A percentile compares a stretch with the other conserved stretches of the same genome.
Evolutionary conservation across 106 monocot genomes (phyloP).

Genomic region (Triglochin maritima): DNA sequence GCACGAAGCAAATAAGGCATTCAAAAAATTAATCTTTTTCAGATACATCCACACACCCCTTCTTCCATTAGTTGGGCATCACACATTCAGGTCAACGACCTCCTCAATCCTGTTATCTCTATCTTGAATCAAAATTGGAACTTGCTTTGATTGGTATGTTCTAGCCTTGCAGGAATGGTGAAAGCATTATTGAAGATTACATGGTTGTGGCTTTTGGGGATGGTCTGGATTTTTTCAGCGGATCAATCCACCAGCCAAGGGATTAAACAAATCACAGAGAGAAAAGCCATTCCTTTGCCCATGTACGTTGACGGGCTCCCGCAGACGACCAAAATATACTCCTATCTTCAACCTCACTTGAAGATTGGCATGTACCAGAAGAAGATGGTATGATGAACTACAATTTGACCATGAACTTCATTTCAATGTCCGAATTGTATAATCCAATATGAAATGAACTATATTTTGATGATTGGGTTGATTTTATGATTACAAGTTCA

Average conservation of each 20-base stretch:
- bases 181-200: background rate
- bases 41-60: no score
- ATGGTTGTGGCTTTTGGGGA: no score
- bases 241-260: no score
- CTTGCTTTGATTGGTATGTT: background rate
- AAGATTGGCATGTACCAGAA: constrained; percentile 15
- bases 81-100: no score
- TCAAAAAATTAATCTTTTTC: no score
- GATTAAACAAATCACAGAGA: background rate
- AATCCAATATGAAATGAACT: background rate
- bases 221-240: no score
- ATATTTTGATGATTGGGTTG: background rate
- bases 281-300: constrained; percentile 1
- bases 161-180: background rate
- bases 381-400: background rate
- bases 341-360: background rate
- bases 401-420: no score
- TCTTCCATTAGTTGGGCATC: no score
- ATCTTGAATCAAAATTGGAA: background rate
- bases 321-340: constrained; percentile 1
- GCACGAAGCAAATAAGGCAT: no score
- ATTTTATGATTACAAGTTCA: background rate
- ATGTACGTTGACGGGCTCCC: constrained; percentile 11
- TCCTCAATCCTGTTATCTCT: background rate
- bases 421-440: no score